These are phyloP conservation scores for Lolium multiflorum DNA, from an alignment of 176 grass and related monocot species.

Conservation along the genomic window DNA sequence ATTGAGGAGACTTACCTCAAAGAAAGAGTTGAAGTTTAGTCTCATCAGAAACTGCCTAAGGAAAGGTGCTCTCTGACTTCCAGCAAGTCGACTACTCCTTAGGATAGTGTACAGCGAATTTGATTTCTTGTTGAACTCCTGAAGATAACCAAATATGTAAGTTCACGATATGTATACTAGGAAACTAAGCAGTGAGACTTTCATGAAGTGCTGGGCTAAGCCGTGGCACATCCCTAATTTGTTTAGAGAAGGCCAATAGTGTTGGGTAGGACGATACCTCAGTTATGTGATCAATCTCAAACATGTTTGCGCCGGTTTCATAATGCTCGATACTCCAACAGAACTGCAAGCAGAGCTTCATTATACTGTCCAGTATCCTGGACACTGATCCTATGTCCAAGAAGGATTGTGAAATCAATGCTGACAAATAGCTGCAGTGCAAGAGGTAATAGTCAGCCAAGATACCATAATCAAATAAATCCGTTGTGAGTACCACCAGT, in stretches of 20 bases:
- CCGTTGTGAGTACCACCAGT: too few relatives aligned
- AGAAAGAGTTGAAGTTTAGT: slow-evolving; percentile 92
- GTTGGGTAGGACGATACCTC: slow-evolving; percentile 63
- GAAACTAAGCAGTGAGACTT: slow-evolving; percentile 17
- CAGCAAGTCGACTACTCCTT: slow-evolving; percentile 84
- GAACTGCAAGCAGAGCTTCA: slow-evolving; percentile 97
- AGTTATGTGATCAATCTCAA: slow-evolving; percentile 80
- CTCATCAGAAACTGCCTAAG: slow-evolving; percentile 95
- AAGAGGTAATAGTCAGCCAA: slow-evolving; percentile 27
- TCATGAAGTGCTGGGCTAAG: neutral
- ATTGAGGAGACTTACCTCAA: slow-evolving; percentile 61
- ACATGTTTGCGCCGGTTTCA: slow-evolving; percentile 63
- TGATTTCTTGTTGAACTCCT: slow-evolving; percentile 99
- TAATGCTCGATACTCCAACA: slow-evolving; percentile 94
- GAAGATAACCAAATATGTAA: slow-evolving; percentile 2
- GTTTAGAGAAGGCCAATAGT: neutral
- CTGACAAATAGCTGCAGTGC: slow-evolving; percentile 78
- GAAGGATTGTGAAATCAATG: slow-evolving; percentile 95
- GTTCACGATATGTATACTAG: neutral
- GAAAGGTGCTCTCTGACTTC: slow-evolving; percentile 91
- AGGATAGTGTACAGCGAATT: slow-evolving; percentile 96
- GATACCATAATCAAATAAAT: neutral
- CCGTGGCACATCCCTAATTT: neutral
- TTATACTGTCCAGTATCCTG: slow-evolving; percentile 94
- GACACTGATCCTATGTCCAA: slow-evolving; percentile 97